phyloP scores from a whole-genome alignment of 2,329 filamentous ascomycete genomes.

The Paecilomyces sp. region DNA sequence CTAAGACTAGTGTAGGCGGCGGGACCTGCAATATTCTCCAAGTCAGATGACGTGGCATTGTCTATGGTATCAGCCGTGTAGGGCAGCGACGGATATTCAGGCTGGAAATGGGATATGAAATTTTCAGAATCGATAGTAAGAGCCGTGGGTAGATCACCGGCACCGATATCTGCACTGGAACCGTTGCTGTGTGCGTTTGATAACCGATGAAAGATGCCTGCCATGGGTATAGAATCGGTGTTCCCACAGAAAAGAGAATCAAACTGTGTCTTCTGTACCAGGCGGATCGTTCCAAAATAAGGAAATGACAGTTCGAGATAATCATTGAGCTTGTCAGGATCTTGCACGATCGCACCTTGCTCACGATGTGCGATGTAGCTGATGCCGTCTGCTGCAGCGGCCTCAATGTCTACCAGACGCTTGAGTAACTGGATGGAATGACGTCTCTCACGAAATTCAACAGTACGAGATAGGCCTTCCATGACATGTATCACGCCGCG shows the following conservation, averaged over 20 bases:
- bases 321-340: not conserved
- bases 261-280: not conserved
- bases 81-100: not conserved
- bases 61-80: not conserved
- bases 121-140: not conserved
- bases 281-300: not conserved
- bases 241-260: not conserved
- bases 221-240: not conserved
- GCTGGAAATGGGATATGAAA: not conserved
- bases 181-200: not conserved
- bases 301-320: not conserved
- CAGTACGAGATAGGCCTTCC: not conserved
- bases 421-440: slow-evolving; percentile 3
- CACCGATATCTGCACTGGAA: not conserved
- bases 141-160: not conserved
- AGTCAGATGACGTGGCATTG: not conserved
- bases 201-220: not conserved
- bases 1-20: not conserved
- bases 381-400: slow-evolving; percentile 4
- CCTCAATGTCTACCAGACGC: slow-evolving; percentile 3
- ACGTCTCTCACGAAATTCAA: not conserved
- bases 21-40: not conserved
- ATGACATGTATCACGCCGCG: not conserved
- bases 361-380: not conserved
- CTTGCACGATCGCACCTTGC: not conserved